Evolutionary conservation across 805 yeast genomes (phyloP).

Genomic region (Starmerella asiatica): DNA sequence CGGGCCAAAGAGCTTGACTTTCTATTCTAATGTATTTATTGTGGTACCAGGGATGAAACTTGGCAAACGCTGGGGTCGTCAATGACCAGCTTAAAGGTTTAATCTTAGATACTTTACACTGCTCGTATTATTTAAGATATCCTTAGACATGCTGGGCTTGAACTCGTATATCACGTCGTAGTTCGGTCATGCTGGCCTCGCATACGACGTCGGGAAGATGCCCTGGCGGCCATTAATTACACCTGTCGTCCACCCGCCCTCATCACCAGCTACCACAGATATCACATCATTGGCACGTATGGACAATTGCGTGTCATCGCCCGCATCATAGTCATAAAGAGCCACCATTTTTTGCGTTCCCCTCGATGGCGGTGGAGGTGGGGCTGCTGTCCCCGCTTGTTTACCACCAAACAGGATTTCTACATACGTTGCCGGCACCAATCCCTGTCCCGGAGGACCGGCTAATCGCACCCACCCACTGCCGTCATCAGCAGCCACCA

Average conservation of each 20-base stretch:
- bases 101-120: too few species aligned
- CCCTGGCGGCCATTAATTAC: slow-evolving; percentile 55
- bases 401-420: slow-evolving; percentile 30
- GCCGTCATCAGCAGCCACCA: slow-evolving; percentile 65
- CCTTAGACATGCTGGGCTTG: too few species aligned
- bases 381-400: slow-evolving; percentile 33
- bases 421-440: slow-evolving; percentile 76
- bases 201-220: slow-evolving; percentile 68
- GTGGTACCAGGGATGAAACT: too few species aligned
- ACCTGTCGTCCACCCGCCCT: slow-evolving; percentile 95
- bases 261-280: slow-evolving; percentile 47
- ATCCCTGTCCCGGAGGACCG: slow-evolving; percentile 51
- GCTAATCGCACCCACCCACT: slow-evolving; percentile 71
- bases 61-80: too few species aligned
- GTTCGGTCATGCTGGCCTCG: slow-evolving; percentile 21
- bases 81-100: too few species aligned
- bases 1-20: too few species aligned
- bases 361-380: slow-evolving; percentile 56
- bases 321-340: slow-evolving; percentile 61
- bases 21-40: too few species aligned
- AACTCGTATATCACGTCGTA: too few species aligned
- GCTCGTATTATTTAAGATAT: too few species aligned
- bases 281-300: slow-evolving; percentile 63
- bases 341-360: slow-evolving; percentile 37
- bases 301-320: slow-evolving; percentile 66